phyloP scores from a whole-genome alignment of 1,139 yeast genomes.

The Taphrina flavorubra region DNA sequence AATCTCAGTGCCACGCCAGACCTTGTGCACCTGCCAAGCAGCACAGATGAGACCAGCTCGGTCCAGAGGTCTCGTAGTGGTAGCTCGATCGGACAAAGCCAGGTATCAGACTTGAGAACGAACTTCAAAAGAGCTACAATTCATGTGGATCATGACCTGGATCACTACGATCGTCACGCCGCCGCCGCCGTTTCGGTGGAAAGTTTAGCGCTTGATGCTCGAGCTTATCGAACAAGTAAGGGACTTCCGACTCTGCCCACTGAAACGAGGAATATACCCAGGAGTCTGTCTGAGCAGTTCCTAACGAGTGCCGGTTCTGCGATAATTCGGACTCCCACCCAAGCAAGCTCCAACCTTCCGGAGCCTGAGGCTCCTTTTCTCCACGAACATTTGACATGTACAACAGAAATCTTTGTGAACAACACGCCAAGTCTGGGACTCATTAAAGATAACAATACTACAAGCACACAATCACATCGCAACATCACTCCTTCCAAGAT shows the following conservation, averaged over 20 bases:
- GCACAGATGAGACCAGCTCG: constrained; percentile 26
- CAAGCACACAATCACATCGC: constrained; percentile 5
- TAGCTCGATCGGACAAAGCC: background rate
- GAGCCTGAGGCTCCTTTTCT: background rate
- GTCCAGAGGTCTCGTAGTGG: constrained; percentile 13
- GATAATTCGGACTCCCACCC: background rate
- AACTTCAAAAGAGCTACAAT: constrained; percentile 7
- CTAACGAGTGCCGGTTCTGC: background rate
- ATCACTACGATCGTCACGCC: background rate
- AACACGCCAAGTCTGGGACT: background rate
- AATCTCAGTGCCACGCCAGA: constrained; percentile 26
- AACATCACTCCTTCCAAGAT: constrained; percentile 18
- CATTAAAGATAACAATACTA: background rate
- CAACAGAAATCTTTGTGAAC: background rate
- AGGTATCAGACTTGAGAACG: background rate
- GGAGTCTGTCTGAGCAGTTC: constrained; percentile 2
- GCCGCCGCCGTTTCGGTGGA: background rate
- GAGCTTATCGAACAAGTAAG: background rate
- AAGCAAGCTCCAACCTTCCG: background rate
- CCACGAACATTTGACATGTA: background rate
- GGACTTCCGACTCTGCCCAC: background rate
- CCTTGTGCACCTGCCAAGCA: constrained; percentile 21
- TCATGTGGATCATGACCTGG: background rate
- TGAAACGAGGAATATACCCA: background rate
- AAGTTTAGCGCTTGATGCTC: background rate